phyloP scores from a whole-genome alignment of 2,329 filamentous ascomycete genomes.

The Pseudogymnoascus sp. region DNA sequence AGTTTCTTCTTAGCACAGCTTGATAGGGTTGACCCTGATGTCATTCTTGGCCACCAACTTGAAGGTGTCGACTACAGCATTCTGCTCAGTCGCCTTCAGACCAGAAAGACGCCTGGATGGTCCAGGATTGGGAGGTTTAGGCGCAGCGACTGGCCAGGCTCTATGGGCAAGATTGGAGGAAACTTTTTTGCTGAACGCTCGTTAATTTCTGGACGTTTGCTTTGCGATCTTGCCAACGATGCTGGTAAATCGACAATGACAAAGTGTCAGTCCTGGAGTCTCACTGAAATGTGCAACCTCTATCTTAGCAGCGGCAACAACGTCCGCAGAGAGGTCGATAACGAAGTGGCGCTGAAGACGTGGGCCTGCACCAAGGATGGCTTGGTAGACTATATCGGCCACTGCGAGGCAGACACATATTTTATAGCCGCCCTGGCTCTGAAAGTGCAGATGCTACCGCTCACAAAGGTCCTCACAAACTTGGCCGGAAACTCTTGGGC shows the following conservation, averaged over 20 bases:
- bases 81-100: conserved; percentile 74
- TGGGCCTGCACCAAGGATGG: conserved; percentile 81
- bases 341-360: conserved; percentile 75
- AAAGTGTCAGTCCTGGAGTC: conserved; percentile 95
- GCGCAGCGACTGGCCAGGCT: conserved; percentile 77
- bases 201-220: conserved; percentile 75
- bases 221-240: conserved; percentile 93
- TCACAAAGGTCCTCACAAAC: conserved; percentile 94
- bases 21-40: conserved; percentile 83
- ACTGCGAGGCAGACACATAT: conserved; percentile 92
- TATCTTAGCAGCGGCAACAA: conserved; percentile 65
- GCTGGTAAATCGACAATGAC: conserved; percentile 95
- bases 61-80: conserved; percentile 96
- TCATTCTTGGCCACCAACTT: conserved; percentile 88
- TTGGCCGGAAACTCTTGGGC: conserved; percentile 98
- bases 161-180: conserved; percentile 75
- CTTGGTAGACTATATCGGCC: conserved; percentile 84
- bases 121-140: conserved; percentile 84
- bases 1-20: conserved; percentile 85
- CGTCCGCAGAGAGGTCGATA: conserved; percentile 76
- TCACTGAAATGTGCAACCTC: conserved; percentile 94
- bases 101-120: conserved; percentile 91
- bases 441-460: conserved; percentile 80
- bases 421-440: conserved; percentile 88
- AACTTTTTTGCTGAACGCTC: conserved; percentile 92